Evolutionary conservation across 805 yeast species (phyloP).

Genomic region (Lipomyces kockii): DNA sequence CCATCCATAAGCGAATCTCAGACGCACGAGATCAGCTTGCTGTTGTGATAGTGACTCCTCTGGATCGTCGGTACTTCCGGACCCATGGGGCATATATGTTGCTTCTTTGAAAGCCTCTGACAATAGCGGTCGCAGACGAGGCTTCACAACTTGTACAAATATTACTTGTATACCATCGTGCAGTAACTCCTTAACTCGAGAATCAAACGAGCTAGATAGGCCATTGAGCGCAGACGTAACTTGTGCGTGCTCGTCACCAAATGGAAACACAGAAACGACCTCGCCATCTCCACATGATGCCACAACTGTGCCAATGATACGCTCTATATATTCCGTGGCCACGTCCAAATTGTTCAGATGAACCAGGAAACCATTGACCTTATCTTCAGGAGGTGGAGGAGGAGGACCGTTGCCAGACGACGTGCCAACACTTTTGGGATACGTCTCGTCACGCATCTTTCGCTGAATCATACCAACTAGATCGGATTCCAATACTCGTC

Average conservation of each 20-base stretch:
- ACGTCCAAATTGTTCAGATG: constrained; percentile 74
- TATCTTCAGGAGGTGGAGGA: constrained; percentile 34
- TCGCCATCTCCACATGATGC: constrained; percentile 36
- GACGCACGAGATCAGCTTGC: constrained; percentile 35
- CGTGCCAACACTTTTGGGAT: constrained; percentile 43
- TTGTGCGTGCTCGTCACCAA: constrained; percentile 38
- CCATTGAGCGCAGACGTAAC: constrained; percentile 35
- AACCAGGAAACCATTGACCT: constrained; percentile 55
- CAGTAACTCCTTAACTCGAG: constrained; percentile 49
- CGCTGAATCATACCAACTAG: constrained; percentile 60
- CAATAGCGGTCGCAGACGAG: constrained; percentile 47
- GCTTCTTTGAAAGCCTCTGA: constrained; percentile 49
- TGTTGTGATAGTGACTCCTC: constrained; percentile 31
- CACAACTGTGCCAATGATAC: constrained; percentile 52
- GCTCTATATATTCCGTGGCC: constrained; percentile 61
- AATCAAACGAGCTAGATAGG: constrained; percentile 43
- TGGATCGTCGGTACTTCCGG: constrained; percentile 30
- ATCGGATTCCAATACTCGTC: constrained; percentile 65
- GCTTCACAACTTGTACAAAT: constrained; percentile 48
- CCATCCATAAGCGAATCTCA: constrained; percentile 67
- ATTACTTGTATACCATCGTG: constrained; percentile 52
- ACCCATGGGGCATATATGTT: constrained; percentile 45
- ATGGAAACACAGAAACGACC: constrained; percentile 37
- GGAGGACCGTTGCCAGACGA: constrained; percentile 21
- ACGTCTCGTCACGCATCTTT: constrained; percentile 51